Evolutionary conservation across 2,329 filamentous ascomycete genomes (phyloP), one percentile per base, ranked within the genome.

Genomic region (Xenoacremonium recifei): DNA sequence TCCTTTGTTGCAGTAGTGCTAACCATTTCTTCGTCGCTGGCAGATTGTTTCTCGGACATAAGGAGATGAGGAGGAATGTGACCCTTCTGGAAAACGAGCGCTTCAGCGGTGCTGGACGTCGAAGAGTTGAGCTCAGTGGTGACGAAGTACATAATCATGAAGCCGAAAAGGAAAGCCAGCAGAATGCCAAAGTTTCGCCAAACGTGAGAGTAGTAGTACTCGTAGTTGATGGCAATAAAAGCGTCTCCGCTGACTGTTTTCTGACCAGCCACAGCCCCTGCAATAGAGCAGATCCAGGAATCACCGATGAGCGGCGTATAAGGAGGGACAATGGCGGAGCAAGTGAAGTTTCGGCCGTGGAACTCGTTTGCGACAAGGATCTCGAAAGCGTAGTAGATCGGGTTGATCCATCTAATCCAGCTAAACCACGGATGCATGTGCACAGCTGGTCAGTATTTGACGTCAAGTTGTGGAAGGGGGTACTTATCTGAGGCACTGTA

Each of bases 351-450:
- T 2, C 70, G 73, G 5, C 74, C 71, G 45, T 79, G 75, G 51
- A 87, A 85, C 58, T 93, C 88, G 62, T 90, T 91, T 45, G 82
- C 72, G 63, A 88, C 77, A 15, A 89, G 67, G 2, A 79, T 76
- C 59, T 90, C 86, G 51, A 90, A 92, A 2, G 76, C 83, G 55
- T 90, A 90, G 33, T 73, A 82, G 25, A 90, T 77, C 1, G 85
- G 85, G 45, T 90, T 84, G 37, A 90, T 72, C 66, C 83, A 89
- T 20, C 82, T 78, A 39, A 91, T 84, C 87, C 87, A 91, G 20
- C 79, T 69, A 36, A 85, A 83, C 85, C 86, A 92, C 0, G 76
- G 77, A 17, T 82, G 15, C 13, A n/a, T n/a, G n/a, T n/a, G n/a
- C n/a, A n/a, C n/a, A n/a, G n/a, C n/a, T n/a, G n/a, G n/a, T n/a